Base-by-base conservation (phyloP, 1,284 basidiomycete species). In the Tetrapyrgos nigripes region DNA sequence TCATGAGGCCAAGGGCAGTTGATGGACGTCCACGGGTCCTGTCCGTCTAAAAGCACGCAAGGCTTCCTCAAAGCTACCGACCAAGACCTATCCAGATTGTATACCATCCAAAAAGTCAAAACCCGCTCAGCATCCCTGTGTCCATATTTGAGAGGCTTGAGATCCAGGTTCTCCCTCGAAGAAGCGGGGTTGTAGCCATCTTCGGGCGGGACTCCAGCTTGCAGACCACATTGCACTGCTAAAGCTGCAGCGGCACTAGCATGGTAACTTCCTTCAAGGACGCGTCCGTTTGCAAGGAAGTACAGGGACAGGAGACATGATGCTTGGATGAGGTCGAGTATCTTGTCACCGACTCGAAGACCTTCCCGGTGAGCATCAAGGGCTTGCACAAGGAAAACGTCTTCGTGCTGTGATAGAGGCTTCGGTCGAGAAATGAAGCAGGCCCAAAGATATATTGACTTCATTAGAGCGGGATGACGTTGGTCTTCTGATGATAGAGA, bases 381-480 rank as follows among this genome's bases (percentile, higher is more conserved):
- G 5, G 88, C 76, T 50, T 83, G 81, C 4, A 74, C 75, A 55
- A 92, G 83, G 67, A 89, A 92, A 56, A 85, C 80, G 17, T 83
- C 79, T 72, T 92, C 89, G 66, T 91, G 85, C 54, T 86, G 83
- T 64, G 82, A 83, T 13, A 91, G 76, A 3, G 84, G 81, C 35
- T 84, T 86, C 10, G 88, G 85, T 24, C 89, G 81, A 17, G 89
- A 91, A 46, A 92, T 80, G 68, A 88, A 90, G 69, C 89, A 91
- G 1, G 89, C 88, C 87, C 90, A 91, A 3, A 92, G 81, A 70
- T 86, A 92, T 66, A 92, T 88, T 58, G 89, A 81, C 67, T 92
- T 90, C 80, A 91, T 85, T 11, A 93, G 79, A 47, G 82, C 85
- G 8, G 90, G 86, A 66, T 92, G 91, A 26, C 83, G 83, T 56